phyloP scores from a whole-genome alignment of 768 basidiomycete genomes.

The Psilocybe cyanescens region DNA sequence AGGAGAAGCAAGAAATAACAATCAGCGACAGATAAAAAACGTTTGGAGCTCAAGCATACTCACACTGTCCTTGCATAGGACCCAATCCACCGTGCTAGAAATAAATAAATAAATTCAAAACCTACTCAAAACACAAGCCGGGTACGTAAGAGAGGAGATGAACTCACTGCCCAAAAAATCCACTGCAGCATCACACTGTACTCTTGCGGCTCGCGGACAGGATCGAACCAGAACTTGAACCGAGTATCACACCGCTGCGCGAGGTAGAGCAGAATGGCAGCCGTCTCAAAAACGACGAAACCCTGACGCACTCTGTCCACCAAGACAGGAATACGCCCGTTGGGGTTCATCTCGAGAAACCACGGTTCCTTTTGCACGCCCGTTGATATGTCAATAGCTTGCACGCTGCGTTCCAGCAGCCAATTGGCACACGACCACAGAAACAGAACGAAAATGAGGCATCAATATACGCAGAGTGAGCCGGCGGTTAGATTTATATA shows the following conservation, averaged over 20 bases:
- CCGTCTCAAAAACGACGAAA: conserved; percentile 71
- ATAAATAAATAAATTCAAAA: not conserved
- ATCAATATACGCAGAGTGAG: not conserved
- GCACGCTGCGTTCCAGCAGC: conserved; percentile 35
- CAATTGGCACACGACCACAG: not conserved
- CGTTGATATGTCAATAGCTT: conserved; percentile 56
- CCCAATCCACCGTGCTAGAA: conserved; percentile 71
- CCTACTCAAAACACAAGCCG: not conserved
- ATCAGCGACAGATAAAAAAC: not conserved
- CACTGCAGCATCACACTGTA: conserved; percentile 75
- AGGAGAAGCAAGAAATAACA: not conserved
- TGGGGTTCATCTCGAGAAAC: conserved; percentile 71
- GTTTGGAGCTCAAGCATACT: not conserved
- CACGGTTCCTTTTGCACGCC: conserved; percentile 54
- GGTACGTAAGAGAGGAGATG: too few species aligned
- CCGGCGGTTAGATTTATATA: not conserved
- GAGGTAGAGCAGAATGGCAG: conserved; percentile 79
- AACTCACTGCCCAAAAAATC: conserved; percentile 73
- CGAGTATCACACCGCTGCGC: conserved; percentile 76
- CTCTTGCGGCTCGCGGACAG: conserved; percentile 47
- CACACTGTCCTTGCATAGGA: conserved; percentile 77
- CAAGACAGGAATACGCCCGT: conserved; percentile 68
- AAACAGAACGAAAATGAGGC: not conserved
- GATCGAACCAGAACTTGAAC: conserved; percentile 63
- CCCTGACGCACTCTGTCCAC: conserved; percentile 57